phyloP scores from a whole-genome alignment of 805 yeast species.

The Ogataea nakhonphanomensis region DNA sequence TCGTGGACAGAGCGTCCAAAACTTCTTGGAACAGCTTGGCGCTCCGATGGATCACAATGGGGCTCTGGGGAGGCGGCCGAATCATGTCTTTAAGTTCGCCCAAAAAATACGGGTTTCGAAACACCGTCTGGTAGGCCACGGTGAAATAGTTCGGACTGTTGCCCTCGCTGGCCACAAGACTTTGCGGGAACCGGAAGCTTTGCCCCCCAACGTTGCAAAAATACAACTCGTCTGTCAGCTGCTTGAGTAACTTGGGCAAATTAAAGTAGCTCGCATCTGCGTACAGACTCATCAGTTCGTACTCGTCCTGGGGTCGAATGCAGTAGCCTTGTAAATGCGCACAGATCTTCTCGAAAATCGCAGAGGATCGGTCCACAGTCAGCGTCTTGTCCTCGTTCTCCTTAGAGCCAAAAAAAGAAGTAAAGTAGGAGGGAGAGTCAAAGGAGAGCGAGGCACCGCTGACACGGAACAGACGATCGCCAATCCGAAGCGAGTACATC shows the following conservation, averaged over 20 bases:
- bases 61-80: constrained; percentile 77
- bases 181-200: constrained; percentile 57
- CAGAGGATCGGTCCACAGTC: constrained; percentile 72
- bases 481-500: constrained; percentile 69
- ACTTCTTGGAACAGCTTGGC: constrained; percentile 53
- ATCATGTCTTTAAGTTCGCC: constrained; percentile 44
- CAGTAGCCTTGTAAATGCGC: constrained; percentile 80
- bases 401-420: constrained; percentile 54
- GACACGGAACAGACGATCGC: constrained; percentile 54
- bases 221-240: constrained; percentile 51
- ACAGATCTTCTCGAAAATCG: constrained; percentile 61
- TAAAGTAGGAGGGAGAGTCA: constrained; percentile 87
- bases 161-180: constrained; percentile 54
- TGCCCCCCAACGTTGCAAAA: constrained; percentile 57
- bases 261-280: constrained; percentile 73
- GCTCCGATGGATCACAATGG: constrained; percentile 50
- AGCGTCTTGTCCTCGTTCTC: constrained; percentile 40
- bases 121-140: constrained; percentile 51
- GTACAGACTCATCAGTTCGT: constrained; percentile 57
- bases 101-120: constrained; percentile 41
- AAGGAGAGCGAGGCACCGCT: constrained; percentile 84
- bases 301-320: constrained; percentile 55
- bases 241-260: constrained; percentile 50
- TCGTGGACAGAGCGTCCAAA: constrained; percentile 54
- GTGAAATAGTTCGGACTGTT: constrained; percentile 78